Percentiles rank a stretch among this genome's conserved stretches.
phyloP scores from a whole-genome alignment of 1,139 yeast genomes.

The Geotrichum phurueaensis region DNA sequence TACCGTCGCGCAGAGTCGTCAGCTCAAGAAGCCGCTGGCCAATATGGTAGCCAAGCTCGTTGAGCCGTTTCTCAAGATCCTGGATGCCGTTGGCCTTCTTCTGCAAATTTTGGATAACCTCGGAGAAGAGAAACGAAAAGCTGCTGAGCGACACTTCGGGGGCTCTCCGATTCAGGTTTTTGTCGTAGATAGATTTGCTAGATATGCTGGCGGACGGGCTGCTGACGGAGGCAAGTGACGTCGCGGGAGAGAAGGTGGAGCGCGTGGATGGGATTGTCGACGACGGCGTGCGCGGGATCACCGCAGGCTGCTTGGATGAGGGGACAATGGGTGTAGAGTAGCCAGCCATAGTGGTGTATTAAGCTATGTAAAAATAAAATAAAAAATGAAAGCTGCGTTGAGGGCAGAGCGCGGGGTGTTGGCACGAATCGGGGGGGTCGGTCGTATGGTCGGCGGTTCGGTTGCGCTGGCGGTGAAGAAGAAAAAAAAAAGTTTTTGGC shows the following conservation, averaged over 20 bases:
- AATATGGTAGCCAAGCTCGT: constrained; percentile 67
- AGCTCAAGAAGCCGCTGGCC: constrained; percentile 58
- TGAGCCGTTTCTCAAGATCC: constrained; percentile 70
- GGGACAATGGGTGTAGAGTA: constrained; percentile 33
- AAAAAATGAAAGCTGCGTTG: background rate
- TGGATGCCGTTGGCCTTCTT: constrained; percentile 61
- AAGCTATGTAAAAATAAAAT: background rate
- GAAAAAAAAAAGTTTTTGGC: background rate
- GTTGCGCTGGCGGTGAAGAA: background rate
- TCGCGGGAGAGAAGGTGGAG: constrained; percentile 20
- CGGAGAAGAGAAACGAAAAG: constrained; percentile 65
- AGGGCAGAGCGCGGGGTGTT: background rate
- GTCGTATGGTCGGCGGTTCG: background rate
- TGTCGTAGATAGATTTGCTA: constrained; percentile 50
- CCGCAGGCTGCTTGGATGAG: constrained; percentile 29
- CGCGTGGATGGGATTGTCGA: constrained; percentile 28
- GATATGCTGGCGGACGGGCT: background rate
- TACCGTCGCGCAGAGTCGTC: constrained; percentile 58
- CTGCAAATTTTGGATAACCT: constrained; percentile 63
- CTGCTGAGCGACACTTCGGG: constrained; percentile 64
- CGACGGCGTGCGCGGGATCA: constrained; percentile 31
- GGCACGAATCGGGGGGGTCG: background rate
- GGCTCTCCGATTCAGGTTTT: constrained; percentile 56
- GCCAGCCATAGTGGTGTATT: constrained; percentile 20
- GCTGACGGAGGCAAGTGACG: constrained; percentile 3